phyloP scores from a whole-genome alignment of 352 stramenopile genomes.

The Peronospora destructor region DNA sequence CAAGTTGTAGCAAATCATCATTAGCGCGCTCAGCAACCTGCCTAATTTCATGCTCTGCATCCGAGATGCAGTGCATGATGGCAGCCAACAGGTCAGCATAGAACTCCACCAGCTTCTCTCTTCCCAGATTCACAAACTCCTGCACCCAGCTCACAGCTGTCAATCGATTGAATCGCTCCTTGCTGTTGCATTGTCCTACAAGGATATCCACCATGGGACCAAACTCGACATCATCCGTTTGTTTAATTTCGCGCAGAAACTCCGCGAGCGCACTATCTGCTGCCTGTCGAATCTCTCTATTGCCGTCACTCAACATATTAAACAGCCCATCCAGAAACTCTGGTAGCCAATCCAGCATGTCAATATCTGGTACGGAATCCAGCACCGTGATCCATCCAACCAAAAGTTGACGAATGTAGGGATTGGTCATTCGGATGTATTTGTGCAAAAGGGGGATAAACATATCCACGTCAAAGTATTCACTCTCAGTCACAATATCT shows the following conservation, averaged over 20 bases:
- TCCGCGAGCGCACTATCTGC: constrained; percentile 91
- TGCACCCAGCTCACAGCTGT: constrained; percentile 98
- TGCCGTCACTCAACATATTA: constrained; percentile 99
- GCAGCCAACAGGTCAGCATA: constrained; percentile 93
- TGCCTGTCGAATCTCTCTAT: constrained; percentile 96
- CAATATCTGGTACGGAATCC: constrained; percentile 97
- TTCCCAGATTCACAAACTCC: constrained; percentile 95
- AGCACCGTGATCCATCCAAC: constrained; percentile 98
- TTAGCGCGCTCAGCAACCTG: constrained; percentile 95
- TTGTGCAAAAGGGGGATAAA: constrained; percentile 99
- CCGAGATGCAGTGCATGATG: constrained; percentile 97
- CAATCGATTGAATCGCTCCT: constrained; percentile 94
- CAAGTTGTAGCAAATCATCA: constrained; percentile 91
- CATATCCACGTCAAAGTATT: constrained; percentile 97
- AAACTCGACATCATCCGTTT: constrained; percentile 94
- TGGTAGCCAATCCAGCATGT: constrained; percentile 97
- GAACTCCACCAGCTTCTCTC: constrained; percentile 92
- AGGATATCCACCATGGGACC: constrained; percentile 97
- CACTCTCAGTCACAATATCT: constrained; percentile 98
- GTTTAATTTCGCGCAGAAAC: constrained; percentile 95
- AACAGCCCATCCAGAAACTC: constrained; percentile 99
- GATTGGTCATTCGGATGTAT: constrained; percentile 98
- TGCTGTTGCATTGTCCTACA: constrained; percentile 94
- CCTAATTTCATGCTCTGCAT: constrained; percentile 94
- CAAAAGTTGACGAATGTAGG: constrained; percentile 98